Percentiles rank a stretch among this genome's conserved stretches.
These are phyloP conservation scores for Fusarium temperatum DNA, from an alignment of 2,329 filamentous ascomycete species.

Conservation along the genomic window DNA sequence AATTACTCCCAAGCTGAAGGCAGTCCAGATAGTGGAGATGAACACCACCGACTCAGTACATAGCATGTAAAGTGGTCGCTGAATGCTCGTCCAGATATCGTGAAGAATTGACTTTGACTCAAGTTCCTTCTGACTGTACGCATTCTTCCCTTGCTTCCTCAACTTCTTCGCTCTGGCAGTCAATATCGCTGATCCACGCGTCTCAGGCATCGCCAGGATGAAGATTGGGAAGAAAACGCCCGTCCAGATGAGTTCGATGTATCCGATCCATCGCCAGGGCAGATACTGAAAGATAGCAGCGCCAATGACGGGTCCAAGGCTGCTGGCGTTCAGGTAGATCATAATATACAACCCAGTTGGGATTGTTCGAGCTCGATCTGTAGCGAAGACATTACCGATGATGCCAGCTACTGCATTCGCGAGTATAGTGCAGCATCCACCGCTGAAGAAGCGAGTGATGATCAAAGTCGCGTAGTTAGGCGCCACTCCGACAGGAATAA, in stretches of 20 bases:
- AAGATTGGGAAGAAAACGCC: slow-evolving; percentile 23
- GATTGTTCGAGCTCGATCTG: slow-evolving; percentile 9
- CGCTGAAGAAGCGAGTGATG: slow-evolving; percentile 18
- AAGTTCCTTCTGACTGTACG: slow-evolving; percentile 12
- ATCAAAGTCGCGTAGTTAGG: slow-evolving; percentile 22
- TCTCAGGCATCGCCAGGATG: slow-evolving; percentile 23
- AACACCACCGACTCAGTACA: slow-evolving; percentile 19
- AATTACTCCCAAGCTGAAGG: slow-evolving; percentile 10
- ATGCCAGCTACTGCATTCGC: slow-evolving; percentile 7
- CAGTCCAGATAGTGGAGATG: slow-evolving; percentile 13
- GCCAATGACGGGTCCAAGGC: slow-evolving; percentile 18
- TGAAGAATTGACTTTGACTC: slow-evolving; percentile 12
- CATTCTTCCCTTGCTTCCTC: neutral
- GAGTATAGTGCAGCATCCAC: slow-evolving; percentile 12
- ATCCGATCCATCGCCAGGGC: slow-evolving; percentile 20
- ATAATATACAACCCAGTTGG: slow-evolving; percentile 21
- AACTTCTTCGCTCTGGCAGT: neutral
- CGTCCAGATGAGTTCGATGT: slow-evolving; percentile 30
- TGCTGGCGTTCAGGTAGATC: slow-evolving; percentile 17
- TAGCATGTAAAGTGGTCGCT: slow-evolving; percentile 21
- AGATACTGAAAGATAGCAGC: slow-evolving; percentile 18
- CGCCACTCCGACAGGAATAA: slow-evolving; percentile 9
- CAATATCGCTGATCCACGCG: slow-evolving; percentile 7
- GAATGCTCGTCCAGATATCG: neutral
- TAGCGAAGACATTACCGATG: slow-evolving; percentile 13